Evolutionary conservation across 2,329 filamentous ascomycete genomes (phyloP).

Genomic region (Trichoderma koningii): DNA sequence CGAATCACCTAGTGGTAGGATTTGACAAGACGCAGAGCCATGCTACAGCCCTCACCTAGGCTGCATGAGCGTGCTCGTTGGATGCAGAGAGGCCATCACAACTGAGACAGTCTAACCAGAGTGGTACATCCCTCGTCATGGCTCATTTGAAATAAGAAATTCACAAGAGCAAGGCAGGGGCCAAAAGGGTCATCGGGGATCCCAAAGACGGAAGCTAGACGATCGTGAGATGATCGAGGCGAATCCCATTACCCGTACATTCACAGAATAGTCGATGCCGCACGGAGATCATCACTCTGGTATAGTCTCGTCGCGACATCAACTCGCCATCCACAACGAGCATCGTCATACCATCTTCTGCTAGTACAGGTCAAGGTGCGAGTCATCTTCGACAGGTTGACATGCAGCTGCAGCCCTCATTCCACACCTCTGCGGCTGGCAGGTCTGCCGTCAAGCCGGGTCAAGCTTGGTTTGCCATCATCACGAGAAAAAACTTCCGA

Average conservation of each 20-base stretch:
- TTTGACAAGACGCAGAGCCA: not conserved
- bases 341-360: not conserved
- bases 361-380: not conserved
- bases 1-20: too few relatives aligned
- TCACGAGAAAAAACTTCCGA: not conserved
- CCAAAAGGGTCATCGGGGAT: slow-evolving; percentile 6
- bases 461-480: not conserved
- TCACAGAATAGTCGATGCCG: not conserved
- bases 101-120: slow-evolving; percentile 3
- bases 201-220: not conserved
- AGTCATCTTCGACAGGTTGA: not conserved
- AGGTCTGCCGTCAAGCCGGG: not conserved
- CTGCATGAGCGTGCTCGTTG: not conserved
- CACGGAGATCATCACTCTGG: not conserved
- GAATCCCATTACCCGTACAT: not conserved
- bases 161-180: not conserved
- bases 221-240: slow-evolving; percentile 1
- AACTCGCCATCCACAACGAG: not conserved
- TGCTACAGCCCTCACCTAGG: not conserved
- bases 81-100: not conserved
- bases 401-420: not conserved
- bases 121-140: not conserved
- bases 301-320: not conserved
- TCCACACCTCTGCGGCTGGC: not conserved
- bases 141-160: not conserved